Percentiles rank a stretch among this genome's conserved stretches.
Conservation (phyloP, 495 filamentous ascomycete genomes). For the Sabuloglossum arenarium region DNA sequence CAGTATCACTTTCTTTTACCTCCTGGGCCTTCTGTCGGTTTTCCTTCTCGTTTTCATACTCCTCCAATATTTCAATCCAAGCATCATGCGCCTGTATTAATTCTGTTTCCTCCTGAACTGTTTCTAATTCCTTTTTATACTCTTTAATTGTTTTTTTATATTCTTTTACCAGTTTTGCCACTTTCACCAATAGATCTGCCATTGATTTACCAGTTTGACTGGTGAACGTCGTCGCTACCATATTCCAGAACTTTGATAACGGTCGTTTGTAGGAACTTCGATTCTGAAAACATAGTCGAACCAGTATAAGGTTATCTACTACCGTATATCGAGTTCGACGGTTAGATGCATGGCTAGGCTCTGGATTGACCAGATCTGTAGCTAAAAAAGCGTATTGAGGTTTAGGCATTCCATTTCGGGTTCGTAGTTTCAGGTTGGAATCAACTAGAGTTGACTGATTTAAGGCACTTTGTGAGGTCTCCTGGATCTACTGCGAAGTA, state of each 20-base stretch:
- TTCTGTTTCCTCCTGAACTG: not conserved
- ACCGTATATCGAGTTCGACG: not conserved
- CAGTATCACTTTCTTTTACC: not conserved
- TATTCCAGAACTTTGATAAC: too few relatives aligned
- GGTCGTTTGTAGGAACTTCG: too few relatives aligned
- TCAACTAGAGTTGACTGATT: too few relatives aligned
- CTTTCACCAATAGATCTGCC: not conserved
- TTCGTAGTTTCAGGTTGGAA: not conserved
- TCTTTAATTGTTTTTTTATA: not conserved
- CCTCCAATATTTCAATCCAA: not conserved
- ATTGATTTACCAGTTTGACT: too few relatives aligned
- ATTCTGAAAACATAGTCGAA: not conserved
- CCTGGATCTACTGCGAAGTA: not conserved
- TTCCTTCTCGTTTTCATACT: not conserved
- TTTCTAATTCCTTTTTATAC: not conserved
- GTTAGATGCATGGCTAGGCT: not conserved
- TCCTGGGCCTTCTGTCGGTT: not conserved
- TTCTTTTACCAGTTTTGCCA: not conserved
- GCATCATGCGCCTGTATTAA: not conserved
- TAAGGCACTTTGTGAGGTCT: too few relatives aligned
- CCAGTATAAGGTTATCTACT: not conserved
- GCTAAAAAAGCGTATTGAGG: not conserved
- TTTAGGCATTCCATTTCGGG: not conserved
- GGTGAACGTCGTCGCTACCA: too few relatives aligned
- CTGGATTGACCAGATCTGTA: not conserved